These are phyloP conservation scores for Drechmeria coniospora DNA, from an alignment of 2,329 filamentous ascomycete species.

Conservation along the genomic window DNA sequence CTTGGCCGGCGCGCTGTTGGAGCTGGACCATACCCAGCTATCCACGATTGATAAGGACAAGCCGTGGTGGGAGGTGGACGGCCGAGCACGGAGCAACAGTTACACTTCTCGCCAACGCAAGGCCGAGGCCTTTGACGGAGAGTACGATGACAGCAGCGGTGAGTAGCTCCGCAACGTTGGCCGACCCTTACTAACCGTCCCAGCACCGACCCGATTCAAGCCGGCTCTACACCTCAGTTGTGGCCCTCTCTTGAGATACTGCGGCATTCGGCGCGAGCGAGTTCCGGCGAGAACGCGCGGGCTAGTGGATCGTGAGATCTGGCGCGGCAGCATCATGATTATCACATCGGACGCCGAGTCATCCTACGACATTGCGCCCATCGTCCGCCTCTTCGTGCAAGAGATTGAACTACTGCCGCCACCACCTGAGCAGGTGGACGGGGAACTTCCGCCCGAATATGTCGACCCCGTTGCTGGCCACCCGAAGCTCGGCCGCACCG, in stretches of 20 bases:
- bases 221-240: slow-evolving; percentile 77
- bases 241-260: slow-evolving; percentile 80
- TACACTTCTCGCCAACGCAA: slow-evolving; percentile 32
- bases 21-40: slow-evolving; percentile 32
- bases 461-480: slow-evolving; percentile 82
- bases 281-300: slow-evolving; percentile 15
- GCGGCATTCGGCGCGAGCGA: slow-evolving; percentile 58
- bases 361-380: slow-evolving; percentile 65
- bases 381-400: slow-evolving; percentile 71
- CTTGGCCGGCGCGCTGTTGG: slow-evolving; percentile 41
- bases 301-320: slow-evolving; percentile 53
- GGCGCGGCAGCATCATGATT: slow-evolving; percentile 92
- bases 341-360: slow-evolving; percentile 77
- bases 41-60: slow-evolving; percentile 31
- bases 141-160: slow-evolving; percentile 49
- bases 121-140: slow-evolving; percentile 50
- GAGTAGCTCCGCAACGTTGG: slow-evolving; percentile 11
- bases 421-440: slow-evolving; percentile 51
- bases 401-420: slow-evolving; percentile 69
- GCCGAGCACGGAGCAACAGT: slow-evolving; percentile 30
- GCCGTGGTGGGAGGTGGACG: slow-evolving; percentile 63
- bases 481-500: slow-evolving; percentile 69
- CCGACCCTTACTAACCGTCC: slow-evolving; percentile 4
- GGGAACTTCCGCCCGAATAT: slow-evolving; percentile 62
- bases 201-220: slow-evolving; percentile 57